phyloP scores from a whole-genome alignment of 768 basidiomycete genomes.

The Mycena capillaripes region DNA sequence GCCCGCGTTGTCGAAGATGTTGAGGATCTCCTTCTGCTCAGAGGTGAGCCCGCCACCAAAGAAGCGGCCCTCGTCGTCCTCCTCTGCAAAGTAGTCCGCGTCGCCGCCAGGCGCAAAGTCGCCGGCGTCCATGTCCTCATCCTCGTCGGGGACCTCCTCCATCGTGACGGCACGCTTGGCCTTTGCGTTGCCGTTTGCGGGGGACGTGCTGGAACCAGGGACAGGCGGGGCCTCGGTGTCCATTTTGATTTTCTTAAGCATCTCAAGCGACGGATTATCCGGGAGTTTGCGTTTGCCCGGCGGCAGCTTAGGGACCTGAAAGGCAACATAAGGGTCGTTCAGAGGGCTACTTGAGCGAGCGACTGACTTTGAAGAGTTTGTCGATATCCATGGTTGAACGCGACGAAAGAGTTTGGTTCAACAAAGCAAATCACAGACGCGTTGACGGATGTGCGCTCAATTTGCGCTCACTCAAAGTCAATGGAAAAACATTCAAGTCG shows the following conservation, averaged over 20 bases:
- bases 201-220: slow-evolving; percentile 19
- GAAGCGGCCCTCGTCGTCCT: slow-evolving; percentile 93
- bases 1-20: slow-evolving; percentile 88
- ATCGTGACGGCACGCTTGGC: slow-evolving; percentile 61
- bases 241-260: slow-evolving; percentile 84
- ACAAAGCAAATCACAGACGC: no score
- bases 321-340: slow-evolving; percentile 11
- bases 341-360: neutral
- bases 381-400: slow-evolving; percentile 61
- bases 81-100: slow-evolving; percentile 91
- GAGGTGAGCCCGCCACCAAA: slow-evolving; percentile 94
- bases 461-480: no score
- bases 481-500: neutral
- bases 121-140: slow-evolving; percentile 53
- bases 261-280: slow-evolving; percentile 83
- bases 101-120: slow-evolving; percentile 89
- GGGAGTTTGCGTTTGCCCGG: slow-evolving; percentile 80
- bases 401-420: neutral
- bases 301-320: slow-evolving; percentile 78
- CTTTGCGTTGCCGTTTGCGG: slow-evolving; percentile 24
- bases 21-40: slow-evolving; percentile 95
- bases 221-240: slow-evolving; percentile 51
- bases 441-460: neutral
- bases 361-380: slow-evolving; percentile 61
- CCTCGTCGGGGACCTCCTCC: slow-evolving; percentile 74